These are phyloP conservation scores for Hypoxylon perforatum DNA, from an alignment of 495 filamentous ascomycete species.

Conservation along the genomic window DNA sequence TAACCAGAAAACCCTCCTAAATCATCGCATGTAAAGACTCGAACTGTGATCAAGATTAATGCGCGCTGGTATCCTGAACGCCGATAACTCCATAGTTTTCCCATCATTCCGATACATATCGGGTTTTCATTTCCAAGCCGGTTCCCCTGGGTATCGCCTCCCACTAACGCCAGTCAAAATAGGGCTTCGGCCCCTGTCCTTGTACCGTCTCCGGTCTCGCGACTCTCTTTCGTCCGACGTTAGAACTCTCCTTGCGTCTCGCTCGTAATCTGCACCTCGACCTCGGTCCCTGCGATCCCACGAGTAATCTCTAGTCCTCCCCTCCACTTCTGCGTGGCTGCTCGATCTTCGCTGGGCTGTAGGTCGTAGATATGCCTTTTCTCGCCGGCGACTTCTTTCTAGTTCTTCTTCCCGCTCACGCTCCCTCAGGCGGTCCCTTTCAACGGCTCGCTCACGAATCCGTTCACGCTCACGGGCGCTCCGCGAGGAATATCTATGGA, in stretches of 20 bases:
- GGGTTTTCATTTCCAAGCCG: conserved; percentile 23
- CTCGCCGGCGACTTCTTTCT: conserved; percentile 37
- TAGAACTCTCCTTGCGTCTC: conserved; percentile 42
- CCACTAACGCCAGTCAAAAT: conserved; percentile 50
- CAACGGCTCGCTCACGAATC: conserved; percentile 42
- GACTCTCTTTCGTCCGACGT: conserved; percentile 43
- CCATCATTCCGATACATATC: background rate
- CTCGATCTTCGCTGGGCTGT: conserved; percentile 51
- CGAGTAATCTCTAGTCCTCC: conserved; percentile 42
- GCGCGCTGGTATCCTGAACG: conserved; percentile 10
- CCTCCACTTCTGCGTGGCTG: conserved; percentile 56
- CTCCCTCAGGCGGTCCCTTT: conserved; percentile 44
- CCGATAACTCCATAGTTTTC: conserved; percentile 2
- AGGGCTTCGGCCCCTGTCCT: conserved; percentile 45
- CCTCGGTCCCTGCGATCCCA: conserved; percentile 46
- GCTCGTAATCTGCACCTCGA: conserved; percentile 45
- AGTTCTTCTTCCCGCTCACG: conserved; percentile 43
- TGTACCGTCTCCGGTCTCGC: conserved; percentile 42
- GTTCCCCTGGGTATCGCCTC: conserved; percentile 48
- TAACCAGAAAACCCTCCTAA: background rate
- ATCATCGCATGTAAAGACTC: background rate
- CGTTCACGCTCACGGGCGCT: conserved; percentile 39
- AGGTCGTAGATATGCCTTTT: conserved; percentile 47
- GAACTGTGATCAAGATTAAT: background rate
- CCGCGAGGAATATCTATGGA: conserved; percentile 31